A percentile compares a stretch with the other conserved stretches of the same genome.
Evolutionary conservation across 441 rosid genomes (phyloP).

Genomic region (Euphorbia schlechtendalii): DNA sequence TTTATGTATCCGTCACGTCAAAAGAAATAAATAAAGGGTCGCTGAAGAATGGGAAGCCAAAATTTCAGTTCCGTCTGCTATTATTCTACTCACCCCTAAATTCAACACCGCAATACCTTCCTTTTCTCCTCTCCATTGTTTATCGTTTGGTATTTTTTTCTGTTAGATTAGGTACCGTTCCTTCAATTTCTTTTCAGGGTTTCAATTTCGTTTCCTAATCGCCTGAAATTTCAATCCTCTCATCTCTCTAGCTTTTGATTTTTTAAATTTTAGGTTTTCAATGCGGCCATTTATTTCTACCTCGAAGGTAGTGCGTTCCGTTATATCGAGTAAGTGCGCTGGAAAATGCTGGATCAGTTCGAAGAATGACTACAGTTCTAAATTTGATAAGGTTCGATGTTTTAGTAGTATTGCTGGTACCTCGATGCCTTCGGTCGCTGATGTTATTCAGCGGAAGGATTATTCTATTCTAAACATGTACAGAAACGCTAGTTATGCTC

Average conservation of each 20-base stretch:
- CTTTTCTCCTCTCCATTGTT: not conserved
- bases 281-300: constrained; percentile 59
- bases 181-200: constrained; percentile 2
- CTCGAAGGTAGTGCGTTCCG: constrained; percentile 36
- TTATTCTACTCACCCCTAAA: not conserved
- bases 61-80: not conserved
- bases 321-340: constrained; percentile 34
- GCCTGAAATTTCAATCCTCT: not conserved
- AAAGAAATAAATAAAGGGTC: too few relatives aligned
- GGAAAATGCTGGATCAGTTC: constrained; percentile 24
- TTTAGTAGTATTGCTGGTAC: constrained; percentile 36
- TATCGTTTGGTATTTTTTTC: not conserved
- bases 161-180: not conserved
- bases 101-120: not conserved
- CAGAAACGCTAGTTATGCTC: constrained; percentile 24
- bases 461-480: constrained; percentile 18
- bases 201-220: not conserved
- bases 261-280: constrained; percentile 8
- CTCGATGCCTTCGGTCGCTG: constrained; percentile 22
- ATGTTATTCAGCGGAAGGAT: constrained; percentile 15
- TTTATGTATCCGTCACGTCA: too few relatives aligned
- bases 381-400: constrained; percentile 31
- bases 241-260: not conserved
- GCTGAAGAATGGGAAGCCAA: not conserved
- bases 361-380: constrained; percentile 17